Evolutionary conservation across 2,329 filamentous ascomycete genomes (phyloP), one percentile per base, ranked within the genome.

Genomic region (Aureobasidium sp.): DNA sequence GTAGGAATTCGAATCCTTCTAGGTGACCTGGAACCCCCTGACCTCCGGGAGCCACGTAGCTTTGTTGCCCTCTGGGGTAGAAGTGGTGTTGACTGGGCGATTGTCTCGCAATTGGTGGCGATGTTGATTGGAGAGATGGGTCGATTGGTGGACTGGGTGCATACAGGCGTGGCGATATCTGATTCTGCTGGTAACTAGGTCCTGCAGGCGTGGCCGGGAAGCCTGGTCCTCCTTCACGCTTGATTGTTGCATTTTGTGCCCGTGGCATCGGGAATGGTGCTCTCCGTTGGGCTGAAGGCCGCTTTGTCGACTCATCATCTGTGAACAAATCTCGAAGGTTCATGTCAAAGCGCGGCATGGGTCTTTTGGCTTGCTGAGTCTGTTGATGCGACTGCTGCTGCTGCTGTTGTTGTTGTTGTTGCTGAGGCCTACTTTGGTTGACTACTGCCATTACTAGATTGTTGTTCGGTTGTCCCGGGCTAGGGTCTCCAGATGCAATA

Each of bases 271-370:
- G 53, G 66, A 69, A 25, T 55, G 55, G 51, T 60, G 41, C 22
- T 29, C 45, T 39, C 25, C 39, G 30, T 61, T 61, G 67, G 65
- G 4, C 56, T 22, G 57, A 65, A 52, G 71, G 62, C 48, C 65
- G 64, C 63, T 67, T 56, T 63, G 64, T 47, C 59, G 64, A 56
- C 37, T 68, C 65, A 42, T 71, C 70, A 27, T 77, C 74, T 4
- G 67, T 70, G 62, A 79, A 79, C 1, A 79, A 65, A 54, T 77
- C 74, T 34, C 70, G 73, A 10, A 79, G 65, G 56, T 79, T 75
- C 74, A 78, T 78, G 63, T 83, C 80, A 62, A 83, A 83, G 54
- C 73, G 72, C 3, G 79, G 79, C 11, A 74, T 61, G 16, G 74
- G 76, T 16, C 64, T 62, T 12, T 55, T 30, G 12, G 6, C 21